Percentiles rank a stretch among this genome's conserved stretches.
phyloP scores from a whole-genome alignment of 192 early-diverging fungal genomes.

The Umbelopsis sp. region DNA sequence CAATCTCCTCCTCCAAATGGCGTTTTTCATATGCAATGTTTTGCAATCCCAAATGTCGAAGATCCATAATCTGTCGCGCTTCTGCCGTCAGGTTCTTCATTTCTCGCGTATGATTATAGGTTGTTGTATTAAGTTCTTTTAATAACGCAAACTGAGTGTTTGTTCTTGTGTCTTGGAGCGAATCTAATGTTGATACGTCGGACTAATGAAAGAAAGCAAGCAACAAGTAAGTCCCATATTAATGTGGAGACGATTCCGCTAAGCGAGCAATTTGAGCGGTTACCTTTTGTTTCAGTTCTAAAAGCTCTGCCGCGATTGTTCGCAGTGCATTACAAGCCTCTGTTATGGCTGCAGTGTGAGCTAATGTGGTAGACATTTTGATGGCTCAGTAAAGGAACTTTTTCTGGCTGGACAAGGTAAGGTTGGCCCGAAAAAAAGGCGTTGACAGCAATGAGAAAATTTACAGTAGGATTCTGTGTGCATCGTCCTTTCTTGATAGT shows the following conservation, averaged over 20 bases:
- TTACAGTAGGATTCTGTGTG: too few relatives aligned
- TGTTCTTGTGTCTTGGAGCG: conserved; percentile 4
- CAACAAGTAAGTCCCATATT: neutral
- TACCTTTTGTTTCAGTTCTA: conserved; percentile 1
- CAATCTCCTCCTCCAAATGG: conserved; percentile 56
- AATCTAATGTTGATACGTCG: neutral
- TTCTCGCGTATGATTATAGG: conserved; percentile 35
- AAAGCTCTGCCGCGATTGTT: neutral
- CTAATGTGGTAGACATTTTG: neutral
- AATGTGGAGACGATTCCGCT: neutral
- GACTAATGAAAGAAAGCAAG: neutral
- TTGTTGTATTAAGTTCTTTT: conserved; percentile 8
- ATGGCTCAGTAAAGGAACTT: neutral
- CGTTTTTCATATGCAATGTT: conserved; percentile 60
- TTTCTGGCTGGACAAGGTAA: neutral
- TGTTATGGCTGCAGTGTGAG: conserved; percentile 6
- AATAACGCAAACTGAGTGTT: conserved; percentile 10
- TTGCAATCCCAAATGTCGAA: conserved; percentile 45
- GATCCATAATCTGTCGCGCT: conserved; percentile 58
- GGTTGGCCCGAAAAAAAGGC: neutral
- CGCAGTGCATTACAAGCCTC: conserved; percentile 1
- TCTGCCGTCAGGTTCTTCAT: conserved; percentile 51
- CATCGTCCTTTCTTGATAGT: too few relatives aligned
- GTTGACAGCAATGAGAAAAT: neutral
- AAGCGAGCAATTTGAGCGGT: neutral